phyloP scores from a whole-genome alignment of 2,329 filamentous ascomycete genomes.

The Pseudogymnoascus sp. region DNA sequence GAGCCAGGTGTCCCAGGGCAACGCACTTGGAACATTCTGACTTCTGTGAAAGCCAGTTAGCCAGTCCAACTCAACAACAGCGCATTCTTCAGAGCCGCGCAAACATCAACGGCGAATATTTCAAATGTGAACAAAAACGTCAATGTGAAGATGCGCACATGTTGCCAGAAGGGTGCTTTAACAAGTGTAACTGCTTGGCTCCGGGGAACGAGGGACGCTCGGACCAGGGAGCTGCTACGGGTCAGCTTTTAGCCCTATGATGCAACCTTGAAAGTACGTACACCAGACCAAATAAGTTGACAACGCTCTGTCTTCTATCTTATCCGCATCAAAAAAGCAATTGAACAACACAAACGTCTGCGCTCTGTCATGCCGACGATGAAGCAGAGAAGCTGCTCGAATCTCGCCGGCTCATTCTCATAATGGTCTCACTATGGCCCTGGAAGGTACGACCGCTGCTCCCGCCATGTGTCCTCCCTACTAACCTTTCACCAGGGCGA shows the following conservation, averaged over 20 bases:
- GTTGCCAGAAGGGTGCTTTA: neutral
- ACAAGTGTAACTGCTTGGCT: neutral
- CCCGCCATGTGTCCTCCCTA: neutral
- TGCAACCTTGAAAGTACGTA: neutral
- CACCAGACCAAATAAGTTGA: neutral
- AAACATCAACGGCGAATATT: neutral
- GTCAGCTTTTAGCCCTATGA: neutral
- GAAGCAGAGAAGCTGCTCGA: slow-evolving; percentile 13
- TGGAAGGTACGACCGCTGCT: slow-evolving; percentile 54
- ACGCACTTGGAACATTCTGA: slow-evolving; percentile 29
- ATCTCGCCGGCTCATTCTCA: slow-evolving; percentile 13
- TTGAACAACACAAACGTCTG: slow-evolving; percentile 10
- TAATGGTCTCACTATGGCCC: slow-evolving; percentile 80
- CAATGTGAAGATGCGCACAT: neutral
- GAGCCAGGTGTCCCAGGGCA: neutral
- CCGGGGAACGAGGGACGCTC: neutral
- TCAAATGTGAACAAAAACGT: neutral
- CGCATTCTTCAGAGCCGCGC: neutral
- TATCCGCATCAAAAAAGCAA: neutral
- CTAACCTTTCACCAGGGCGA: slow-evolving; percentile 48
- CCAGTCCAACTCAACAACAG: neutral
- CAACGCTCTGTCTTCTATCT: neutral
- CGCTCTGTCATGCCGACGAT: slow-evolving; percentile 7
- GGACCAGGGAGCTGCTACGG: neutral
- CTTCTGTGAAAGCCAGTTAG: neutral